These are phyloP conservation scores for Nepenthes gracilis DNA, from an alignment of 148 eudicot genomes.

Conservation along the genomic window DNA sequence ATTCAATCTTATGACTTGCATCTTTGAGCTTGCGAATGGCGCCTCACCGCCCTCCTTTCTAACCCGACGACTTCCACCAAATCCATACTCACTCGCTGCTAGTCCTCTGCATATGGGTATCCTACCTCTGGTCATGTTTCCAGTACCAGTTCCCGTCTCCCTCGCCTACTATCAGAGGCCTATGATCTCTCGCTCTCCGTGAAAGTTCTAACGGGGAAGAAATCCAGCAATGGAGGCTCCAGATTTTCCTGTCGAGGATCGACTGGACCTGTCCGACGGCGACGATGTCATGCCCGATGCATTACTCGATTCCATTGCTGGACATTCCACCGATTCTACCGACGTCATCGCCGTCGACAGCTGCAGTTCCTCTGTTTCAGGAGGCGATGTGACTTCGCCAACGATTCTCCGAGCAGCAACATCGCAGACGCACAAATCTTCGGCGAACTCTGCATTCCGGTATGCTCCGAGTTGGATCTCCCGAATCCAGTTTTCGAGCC, in stretches of 20 bases:
- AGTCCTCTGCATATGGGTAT: too few relatives aligned
- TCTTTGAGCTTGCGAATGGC: too few relatives aligned
- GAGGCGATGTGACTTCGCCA: slow-evolving; percentile 14
- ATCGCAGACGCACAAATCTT: slow-evolving; percentile 59
- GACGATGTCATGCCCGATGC: slow-evolving; percentile 60
- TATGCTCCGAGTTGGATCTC: slow-evolving; percentile 16
- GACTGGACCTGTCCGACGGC: slow-evolving; percentile 59
- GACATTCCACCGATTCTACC: slow-evolving; percentile 53
- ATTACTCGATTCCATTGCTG: slow-evolving; percentile 27
- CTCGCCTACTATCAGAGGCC: too few relatives aligned
- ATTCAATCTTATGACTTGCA: too few relatives aligned
- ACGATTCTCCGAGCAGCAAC: slow-evolving; percentile 20
- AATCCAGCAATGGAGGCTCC: slow-evolving; percentile 31
- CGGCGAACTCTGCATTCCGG: slow-evolving; percentile 88
- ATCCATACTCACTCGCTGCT: too few relatives aligned
- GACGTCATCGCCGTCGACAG: slow-evolving; percentile 46
- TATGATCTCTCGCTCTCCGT: too few relatives aligned
- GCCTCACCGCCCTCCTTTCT: too few relatives aligned
- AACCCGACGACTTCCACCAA: too few relatives aligned
- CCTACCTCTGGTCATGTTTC: too few relatives aligned
- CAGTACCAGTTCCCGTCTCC: too few relatives aligned
- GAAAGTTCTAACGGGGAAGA: slow-evolving; percentile 1
- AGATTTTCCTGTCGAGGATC: slow-evolving; percentile 51
- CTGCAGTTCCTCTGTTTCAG: slow-evolving; percentile 74
- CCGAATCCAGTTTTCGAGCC: slow-evolving; percentile 20